Base-by-base conservation (phyloP, 2,329 filamentous ascomycete species). In the Trichoderma atrobrunneum region DNA sequence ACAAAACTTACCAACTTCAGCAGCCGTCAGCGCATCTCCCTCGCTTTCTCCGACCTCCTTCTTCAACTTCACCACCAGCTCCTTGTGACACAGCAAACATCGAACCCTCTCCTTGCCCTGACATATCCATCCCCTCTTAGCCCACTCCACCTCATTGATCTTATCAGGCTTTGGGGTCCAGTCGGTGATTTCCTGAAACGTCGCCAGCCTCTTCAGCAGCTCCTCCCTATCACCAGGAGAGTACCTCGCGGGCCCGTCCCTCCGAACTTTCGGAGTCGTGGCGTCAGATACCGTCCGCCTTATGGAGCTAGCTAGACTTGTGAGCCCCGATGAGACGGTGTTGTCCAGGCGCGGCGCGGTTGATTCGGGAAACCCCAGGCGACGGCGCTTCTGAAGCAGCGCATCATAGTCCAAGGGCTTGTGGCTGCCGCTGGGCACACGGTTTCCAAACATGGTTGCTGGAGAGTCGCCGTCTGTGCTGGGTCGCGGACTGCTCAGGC, bases 101-200 rank as follows among this genome's bases (percentile, higher is more conserved):
- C 90, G 89, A 18, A 98, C 93, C 5, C 92, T 92, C 81, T 97
- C 94, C 75, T 90, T 90, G 76, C 92, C 92, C 60, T 92, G 90
- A 77, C 95, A 98, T 5, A 91, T 87, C 95, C 96, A 99, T 1
- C 95, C 95, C 72, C 93, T 86, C 84, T 95, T 97, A 0, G 95
- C 95, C 96, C 96, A 99, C 80, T 94, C 92, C 8, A 98, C 90
- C 82, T 98, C 96, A 78, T 90, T 94, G 76, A 98, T 91, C 39
- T 86, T 87, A 67, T 95, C 89, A 0, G 96, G 95, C 80, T 98
- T 98, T 0, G 93, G 92, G n/a, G 93, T 92, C 95, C 95, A 99
- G 79, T 92, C 89, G 69, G 94, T 96, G 62, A 98, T 90, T 76
- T 95, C 94, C 78, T 95, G 92, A 79, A 97, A 99, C 0, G 94